phyloP scores from a whole-genome alignment of 2,329 filamentous ascomycete genomes.

The Stylonectria norvegica region DNA sequence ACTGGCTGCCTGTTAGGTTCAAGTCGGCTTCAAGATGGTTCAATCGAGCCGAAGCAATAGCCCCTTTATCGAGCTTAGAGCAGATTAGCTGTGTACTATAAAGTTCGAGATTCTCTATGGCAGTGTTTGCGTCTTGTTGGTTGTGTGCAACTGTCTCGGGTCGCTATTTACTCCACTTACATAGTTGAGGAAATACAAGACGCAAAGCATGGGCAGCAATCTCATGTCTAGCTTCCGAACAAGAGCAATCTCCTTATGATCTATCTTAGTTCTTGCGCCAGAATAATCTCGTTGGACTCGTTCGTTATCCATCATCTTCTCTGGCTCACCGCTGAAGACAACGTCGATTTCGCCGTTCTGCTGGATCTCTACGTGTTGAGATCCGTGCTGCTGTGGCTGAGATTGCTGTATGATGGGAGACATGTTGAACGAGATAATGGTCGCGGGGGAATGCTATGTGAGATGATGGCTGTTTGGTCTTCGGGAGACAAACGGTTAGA shows the following conservation, averaged over 20 bases:
- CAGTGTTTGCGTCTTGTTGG: background rate
- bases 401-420: background rate
- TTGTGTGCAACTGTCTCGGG: background rate
- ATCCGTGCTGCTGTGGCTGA: background rate
- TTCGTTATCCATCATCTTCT: background rate
- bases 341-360: background rate
- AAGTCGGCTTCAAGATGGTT: slow-evolving; percentile 53
- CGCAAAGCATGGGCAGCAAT: slow-evolving; percentile 35
- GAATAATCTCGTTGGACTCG: slow-evolving; percentile 26
- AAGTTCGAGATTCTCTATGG: no score
- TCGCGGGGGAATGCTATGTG: background rate
- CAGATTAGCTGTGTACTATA: no score
- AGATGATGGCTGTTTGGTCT: background rate
- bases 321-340: background rate
- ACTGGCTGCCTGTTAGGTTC: slow-evolving; percentile 37
- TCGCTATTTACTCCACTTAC: slow-evolving; percentile 15
- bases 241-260: slow-evolving; percentile 33
- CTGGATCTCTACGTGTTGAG: background rate
- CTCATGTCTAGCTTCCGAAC: slow-evolving; percentile 36
- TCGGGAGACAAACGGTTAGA: background rate
- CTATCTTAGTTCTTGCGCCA: slow-evolving; percentile 33
- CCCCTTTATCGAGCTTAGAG: slow-evolving; percentile 46
- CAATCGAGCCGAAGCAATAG: slow-evolving; percentile 55
- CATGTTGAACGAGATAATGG: background rate
- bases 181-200: slow-evolving; percentile 41